Evolutionary conservation across 225 moss, liverwort and hornwort species (phyloP).

Genomic region (Rhytidiadelphus loreus): DNA sequence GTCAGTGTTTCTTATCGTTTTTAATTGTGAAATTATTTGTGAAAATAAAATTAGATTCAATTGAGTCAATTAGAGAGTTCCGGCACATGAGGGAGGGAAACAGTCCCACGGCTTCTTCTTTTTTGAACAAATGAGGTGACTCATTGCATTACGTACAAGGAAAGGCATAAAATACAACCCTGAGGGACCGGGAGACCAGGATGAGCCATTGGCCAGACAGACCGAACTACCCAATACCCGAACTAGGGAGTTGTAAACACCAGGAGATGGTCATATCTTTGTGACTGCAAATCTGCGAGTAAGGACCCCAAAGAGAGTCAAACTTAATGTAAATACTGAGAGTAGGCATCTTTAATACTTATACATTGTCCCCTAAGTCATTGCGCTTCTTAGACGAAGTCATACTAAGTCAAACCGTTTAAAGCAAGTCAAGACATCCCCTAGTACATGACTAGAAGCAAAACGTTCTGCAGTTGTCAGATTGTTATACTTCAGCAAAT

Average conservation of each 20-base stretch:
- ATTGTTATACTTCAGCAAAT: not conserved
- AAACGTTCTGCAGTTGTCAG: not conserved
- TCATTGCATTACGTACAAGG: not conserved
- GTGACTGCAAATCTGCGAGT: not conserved
- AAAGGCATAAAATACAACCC: not conserved
- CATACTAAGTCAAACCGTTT: not conserved
- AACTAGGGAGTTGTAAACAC: not conserved
- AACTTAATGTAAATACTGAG: not conserved
- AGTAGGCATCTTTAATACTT: not conserved
- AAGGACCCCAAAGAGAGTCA: not conserved
- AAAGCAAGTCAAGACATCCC: not conserved
- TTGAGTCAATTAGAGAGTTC: not conserved
- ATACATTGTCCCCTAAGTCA: not conserved
- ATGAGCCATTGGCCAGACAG: not conserved
- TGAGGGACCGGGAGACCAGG: not conserved
- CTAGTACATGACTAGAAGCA: not conserved
- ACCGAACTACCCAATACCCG: not conserved
- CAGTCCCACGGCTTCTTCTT: not conserved
- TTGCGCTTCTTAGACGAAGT: not conserved
- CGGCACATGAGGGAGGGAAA: not conserved
- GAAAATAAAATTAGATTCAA: not conserved
- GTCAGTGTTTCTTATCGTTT: not conserved
- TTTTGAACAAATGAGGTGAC: not conserved
- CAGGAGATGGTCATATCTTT: not conserved
- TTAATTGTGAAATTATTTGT: not conserved